phyloP scores from a whole-genome alignment of 805 yeast species.

The Phaffomyces antillensis region DNA sequence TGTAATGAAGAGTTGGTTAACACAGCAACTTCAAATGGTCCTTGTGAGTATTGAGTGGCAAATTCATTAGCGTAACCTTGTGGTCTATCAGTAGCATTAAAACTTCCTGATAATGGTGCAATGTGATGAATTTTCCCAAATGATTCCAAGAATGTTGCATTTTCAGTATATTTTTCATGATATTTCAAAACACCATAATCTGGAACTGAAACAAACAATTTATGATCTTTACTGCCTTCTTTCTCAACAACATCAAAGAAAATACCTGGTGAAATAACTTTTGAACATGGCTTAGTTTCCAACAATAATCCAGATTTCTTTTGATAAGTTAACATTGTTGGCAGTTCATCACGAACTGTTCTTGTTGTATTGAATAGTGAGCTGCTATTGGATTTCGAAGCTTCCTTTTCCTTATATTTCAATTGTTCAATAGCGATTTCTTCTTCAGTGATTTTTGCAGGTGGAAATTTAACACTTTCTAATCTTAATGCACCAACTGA shows the following conservation, averaged over 20 bases:
- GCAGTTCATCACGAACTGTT: conserved; percentile 20
- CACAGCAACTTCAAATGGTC: conserved; percentile 69
- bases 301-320: conserved; percentile 49
- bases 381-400: conserved; percentile 23
- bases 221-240: conserved; percentile 25
- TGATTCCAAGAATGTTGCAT: conserved; percentile 65
- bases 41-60: conserved; percentile 74
- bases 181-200: conserved; percentile 81
- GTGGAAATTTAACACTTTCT: conserved; percentile 58
- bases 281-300: conserved; percentile 49
- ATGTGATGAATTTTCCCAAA: conserved; percentile 65
- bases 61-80: conserved; percentile 79
- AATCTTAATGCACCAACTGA: conserved; percentile 34
- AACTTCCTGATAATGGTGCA: conserved; percentile 59
- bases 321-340: conserved; percentile 38
- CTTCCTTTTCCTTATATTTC: conserved; percentile 24
- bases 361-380: conserved; percentile 16
- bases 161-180: conserved; percentile 66
- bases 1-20: conserved; percentile 75
- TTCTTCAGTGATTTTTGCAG: conserved; percentile 38
- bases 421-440: conserved; percentile 18
- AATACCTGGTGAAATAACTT: conserved; percentile 78
- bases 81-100: conserved; percentile 68
- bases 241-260: conserved; percentile 56
- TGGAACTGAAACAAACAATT: conserved; percentile 67